Conservation (phyloP, 2,329 filamentous ascomycete genomes). For the Diaporthe citrichinensis region DNA sequence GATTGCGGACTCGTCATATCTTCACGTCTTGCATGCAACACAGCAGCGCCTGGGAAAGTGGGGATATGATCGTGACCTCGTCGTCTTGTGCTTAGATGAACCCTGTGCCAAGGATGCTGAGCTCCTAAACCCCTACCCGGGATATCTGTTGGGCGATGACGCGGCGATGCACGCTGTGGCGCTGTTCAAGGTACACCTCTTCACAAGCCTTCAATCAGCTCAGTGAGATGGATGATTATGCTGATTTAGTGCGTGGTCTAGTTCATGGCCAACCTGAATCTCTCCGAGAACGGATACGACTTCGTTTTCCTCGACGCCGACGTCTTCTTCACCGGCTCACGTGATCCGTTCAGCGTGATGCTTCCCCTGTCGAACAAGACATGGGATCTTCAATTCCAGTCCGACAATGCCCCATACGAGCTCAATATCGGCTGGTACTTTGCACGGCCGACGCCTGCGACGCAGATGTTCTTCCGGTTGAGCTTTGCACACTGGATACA, state of each 20-base stretch:
- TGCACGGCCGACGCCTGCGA: neutral
- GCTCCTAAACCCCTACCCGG: neutral
- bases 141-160: neutral
- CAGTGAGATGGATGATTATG: neutral
- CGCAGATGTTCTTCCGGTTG: neutral
- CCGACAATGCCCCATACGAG: neutral
- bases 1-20: neutral
- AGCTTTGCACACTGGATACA: slow-evolving; percentile 11
- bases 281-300: neutral
- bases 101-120: neutral
- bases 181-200: neutral
- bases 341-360: neutral
- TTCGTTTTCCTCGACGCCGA: slow-evolving; percentile 5
- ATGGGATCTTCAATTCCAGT: slow-evolving; percentile 1
- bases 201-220: fast-evolving
- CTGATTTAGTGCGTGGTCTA: neutral
- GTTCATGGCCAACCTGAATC: slow-evolving; percentile 6
- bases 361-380: neutral
- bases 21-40: neutral
- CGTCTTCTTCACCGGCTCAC: slow-evolving; percentile 4
- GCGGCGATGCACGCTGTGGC: slow-evolving; percentile 1
- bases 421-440: slow-evolving; percentile 9
- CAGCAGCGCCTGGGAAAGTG: neutral
- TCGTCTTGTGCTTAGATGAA: neutral
- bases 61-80: neutral